Evolutionary conservation across 2,329 filamentous ascomycete species (phyloP), one percentile per base, ranked within the genome.

Genomic region (Aspergillus quadricinctus): DNA sequence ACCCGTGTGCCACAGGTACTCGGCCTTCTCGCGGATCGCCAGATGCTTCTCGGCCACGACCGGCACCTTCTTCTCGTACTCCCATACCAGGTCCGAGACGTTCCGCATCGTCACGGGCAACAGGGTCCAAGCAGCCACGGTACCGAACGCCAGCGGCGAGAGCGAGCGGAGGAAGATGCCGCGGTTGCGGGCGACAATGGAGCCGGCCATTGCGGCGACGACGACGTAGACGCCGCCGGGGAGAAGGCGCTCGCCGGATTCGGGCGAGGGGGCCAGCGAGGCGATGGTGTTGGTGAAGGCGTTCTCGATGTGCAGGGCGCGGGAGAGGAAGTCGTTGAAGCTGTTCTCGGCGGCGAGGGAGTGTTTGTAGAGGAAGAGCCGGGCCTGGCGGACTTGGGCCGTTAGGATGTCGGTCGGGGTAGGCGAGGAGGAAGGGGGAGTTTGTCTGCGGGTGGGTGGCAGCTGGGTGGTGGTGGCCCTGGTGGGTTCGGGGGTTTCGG

Each of bases 121-220:
- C 41, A 96, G 86, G 59, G 86, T 81, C 85, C 92, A 94, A 57
- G 90, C 92, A 55, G 92, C 89, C 55, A 86, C 86, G 61, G 96
- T 78, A 63, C 92, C 94, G 46, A 97, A 85, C 21, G 87, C 86
- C 50, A 93, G 75, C 10, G 94, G 94, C 1, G 89, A 82, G 1
- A 87, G 80, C 53, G 88, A 86, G 64, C 94, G 87, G 53, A 99
- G 79, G 60, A 96, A 73, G 61, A 97, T 82, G 74, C 89, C 92
- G 66, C 93, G 87, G 80, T 96, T 95, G 61, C 93, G 86, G 54
- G 90, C 86, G 54, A 97, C 80, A 72, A 99, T 97, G 75, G 86
- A 92, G 65, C 93, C 94, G 37, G 94, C 90, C 92, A 99, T 97
- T 67, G 90, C 87, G 45, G 92, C 88, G 49, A 99, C 92, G 29